phyloP scores from a whole-genome alignment of 176 grass and related monocot species.

The Cocos nucifera region DNA sequence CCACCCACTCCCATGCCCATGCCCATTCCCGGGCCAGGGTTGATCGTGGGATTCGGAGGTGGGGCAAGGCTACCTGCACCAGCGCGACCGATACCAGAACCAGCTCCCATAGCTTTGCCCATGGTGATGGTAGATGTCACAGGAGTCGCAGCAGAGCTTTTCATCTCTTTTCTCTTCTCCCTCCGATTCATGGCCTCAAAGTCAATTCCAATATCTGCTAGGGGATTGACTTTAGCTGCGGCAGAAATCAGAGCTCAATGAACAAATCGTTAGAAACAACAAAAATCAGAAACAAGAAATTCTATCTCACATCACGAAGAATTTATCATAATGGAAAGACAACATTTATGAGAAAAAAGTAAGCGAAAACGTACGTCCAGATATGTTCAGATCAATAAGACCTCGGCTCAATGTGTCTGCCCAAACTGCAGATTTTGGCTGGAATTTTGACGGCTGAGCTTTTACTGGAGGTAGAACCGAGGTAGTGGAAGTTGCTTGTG shows the following conservation, averaged over 20 bases:
- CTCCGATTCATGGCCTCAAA: conserved; percentile 94
- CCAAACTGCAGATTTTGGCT: conserved; percentile 84
- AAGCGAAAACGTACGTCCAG: conserved; percentile 47
- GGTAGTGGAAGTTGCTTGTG: conserved; percentile 35
- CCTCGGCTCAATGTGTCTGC: conserved; percentile 84
- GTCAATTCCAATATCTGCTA: conserved; percentile 88
- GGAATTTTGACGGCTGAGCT: conserved; percentile 62
- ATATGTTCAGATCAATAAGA: conserved; percentile 92
- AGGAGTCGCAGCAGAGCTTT: conserved; percentile 41
- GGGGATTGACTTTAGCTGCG: conserved; percentile 83
- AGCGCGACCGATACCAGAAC: conserved; percentile 60
- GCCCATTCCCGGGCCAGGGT: conserved; percentile 25
- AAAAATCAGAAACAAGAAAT: too few relatives aligned
- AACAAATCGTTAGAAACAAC: not conserved
- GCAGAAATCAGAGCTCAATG: too few relatives aligned
- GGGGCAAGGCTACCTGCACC: conserved; percentile 36
- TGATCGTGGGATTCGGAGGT: conserved; percentile 46
- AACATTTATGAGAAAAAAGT: too few relatives aligned
- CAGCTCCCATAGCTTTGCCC: conserved; percentile 95
- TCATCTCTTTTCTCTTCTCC: conserved; percentile 88
- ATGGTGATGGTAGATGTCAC: conserved; percentile 62
- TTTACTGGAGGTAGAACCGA: conserved; percentile 45
- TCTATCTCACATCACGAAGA: too few relatives aligned
- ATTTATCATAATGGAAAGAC: too few relatives aligned
- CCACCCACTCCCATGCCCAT: conserved; percentile 22